phyloP scores from a whole-genome alignment of 2,329 filamentous ascomycete genomes.

The Cladosporium sp. region DNA sequence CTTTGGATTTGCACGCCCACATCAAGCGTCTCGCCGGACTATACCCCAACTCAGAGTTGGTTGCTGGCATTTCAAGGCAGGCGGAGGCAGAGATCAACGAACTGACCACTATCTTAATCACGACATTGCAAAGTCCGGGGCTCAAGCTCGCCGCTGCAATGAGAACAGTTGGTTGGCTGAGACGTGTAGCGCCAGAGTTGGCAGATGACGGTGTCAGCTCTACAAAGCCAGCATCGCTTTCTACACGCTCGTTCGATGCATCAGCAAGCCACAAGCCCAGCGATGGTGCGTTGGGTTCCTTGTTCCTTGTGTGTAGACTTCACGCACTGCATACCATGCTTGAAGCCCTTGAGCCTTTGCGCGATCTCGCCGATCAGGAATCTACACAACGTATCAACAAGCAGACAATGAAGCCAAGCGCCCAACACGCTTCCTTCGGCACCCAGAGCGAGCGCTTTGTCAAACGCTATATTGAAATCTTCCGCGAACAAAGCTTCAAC shows the following conservation, averaged over 20 bases:
- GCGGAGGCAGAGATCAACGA: slow-evolving; percentile 84
- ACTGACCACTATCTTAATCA: slow-evolving; percentile 80
- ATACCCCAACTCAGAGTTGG: slow-evolving; percentile 73
- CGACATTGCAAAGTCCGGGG: slow-evolving; percentile 68
- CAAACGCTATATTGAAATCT: slow-evolving; percentile 95
- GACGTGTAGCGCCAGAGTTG: slow-evolving; percentile 79
- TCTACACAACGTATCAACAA: slow-evolving; percentile 43
- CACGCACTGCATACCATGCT: slow-evolving; percentile 75
- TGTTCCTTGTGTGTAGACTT: slow-evolving; percentile 85
- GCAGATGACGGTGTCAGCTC: slow-evolving; percentile 38
- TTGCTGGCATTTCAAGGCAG: slow-evolving; percentile 68
- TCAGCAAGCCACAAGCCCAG: slow-evolving; percentile 24
- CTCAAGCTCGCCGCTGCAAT: slow-evolving; percentile 88
- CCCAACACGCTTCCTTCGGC: slow-evolving; percentile 53
- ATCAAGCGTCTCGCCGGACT: slow-evolving; percentile 80
- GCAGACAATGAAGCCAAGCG: slow-evolving; percentile 37
- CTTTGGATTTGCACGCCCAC: slow-evolving; percentile 88
- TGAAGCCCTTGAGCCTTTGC: slow-evolving; percentile 76
- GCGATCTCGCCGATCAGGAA: slow-evolving; percentile 87
- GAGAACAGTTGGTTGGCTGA: slow-evolving; percentile 85
- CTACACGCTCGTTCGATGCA: slow-evolving; percentile 26
- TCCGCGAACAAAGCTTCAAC: slow-evolving; percentile 93
- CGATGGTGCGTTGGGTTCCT: slow-evolving; percentile 69
- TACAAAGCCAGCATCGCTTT: slow-evolving; percentile 26
- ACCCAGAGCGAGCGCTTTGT: slow-evolving; percentile 93